Base-by-base conservation (phyloP, 805 yeast genomes). In the Lipomyces yamadae region DNA sequence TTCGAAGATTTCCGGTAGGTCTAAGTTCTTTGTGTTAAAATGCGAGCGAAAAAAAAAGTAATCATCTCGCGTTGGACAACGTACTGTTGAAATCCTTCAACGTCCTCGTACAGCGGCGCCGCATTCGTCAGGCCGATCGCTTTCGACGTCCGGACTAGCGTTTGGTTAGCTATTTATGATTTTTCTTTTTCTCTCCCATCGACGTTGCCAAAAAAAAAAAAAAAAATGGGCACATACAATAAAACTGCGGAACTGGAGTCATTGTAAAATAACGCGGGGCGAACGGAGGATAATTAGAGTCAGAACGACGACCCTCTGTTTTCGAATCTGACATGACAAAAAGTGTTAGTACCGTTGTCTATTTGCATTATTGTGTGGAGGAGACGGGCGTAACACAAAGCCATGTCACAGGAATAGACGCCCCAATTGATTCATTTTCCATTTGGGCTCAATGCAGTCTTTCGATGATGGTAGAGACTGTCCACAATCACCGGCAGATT, bases 81-180 rank as follows among this genome's bases (percentile, higher is more conserved):
- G 24, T 81, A 81, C 60, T 74, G 67, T 37, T 64, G 70, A 64
- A 80, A 80, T 4, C 68, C 74, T 18, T 75, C 66, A 4, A 79
- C 65, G 15, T 72, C 72, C 42, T 66, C 70, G 70, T 79, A 81
- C n/a, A 66, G 72, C 0, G 86, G 86, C 58, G 81, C 79, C 6
- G 83, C 83, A 61, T 82, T 79, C 72, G 84, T 81, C 65, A 86
- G 78, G 48, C 86, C 88, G 56, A 85, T 81, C 34, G 84, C 68
- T 76, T 81, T 85, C 57, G 89, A 88, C 69, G 83, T 85, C 76
- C 89, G 87, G 74, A 84, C 85, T 82, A 60, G 18, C 62, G n/a
- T 13, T 13, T 6, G 11, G 15, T 42, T 15, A 42, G 10, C 1
- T 24, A 24, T 24, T 24, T 24, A 24, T 24, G 24, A 24, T 1